These are phyloP conservation scores for Verticillium dahliae DNA, from an alignment of 2,329 filamentous ascomycete genomes.

Conservation along the genomic window DNA sequence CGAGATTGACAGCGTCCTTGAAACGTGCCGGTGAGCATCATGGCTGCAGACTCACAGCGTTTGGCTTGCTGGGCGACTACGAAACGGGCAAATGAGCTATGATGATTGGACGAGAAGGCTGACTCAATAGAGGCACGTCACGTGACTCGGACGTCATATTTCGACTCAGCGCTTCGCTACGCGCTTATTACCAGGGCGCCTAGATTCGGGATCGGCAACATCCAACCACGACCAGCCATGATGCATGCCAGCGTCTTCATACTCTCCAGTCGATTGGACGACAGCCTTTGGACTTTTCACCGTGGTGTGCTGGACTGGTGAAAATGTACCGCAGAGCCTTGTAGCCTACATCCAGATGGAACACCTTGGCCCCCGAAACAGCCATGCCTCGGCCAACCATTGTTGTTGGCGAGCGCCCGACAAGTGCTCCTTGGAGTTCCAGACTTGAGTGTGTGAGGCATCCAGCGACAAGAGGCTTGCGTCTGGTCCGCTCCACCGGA, in stretches of 20 bases:
- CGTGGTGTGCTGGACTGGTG: constrained; percentile 5
- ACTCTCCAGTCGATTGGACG: constrained; percentile 2
- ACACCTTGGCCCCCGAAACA: constrained; percentile 8
- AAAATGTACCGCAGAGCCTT: constrained; percentile 6
- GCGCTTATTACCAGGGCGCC: background rate
- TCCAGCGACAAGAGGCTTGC: background rate
- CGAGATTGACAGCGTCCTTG: background rate
- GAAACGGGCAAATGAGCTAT: background rate
- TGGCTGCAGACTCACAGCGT: background rate
- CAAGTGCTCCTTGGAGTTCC: background rate
- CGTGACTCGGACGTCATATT: background rate
- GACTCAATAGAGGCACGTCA: background rate
- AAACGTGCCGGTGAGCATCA: background rate
- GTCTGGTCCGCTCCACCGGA: background rate
- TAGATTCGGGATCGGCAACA: background rate
- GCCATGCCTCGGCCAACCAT: constrained; percentile 8
- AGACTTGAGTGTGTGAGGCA: background rate
- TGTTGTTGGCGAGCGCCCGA: constrained; percentile 5
- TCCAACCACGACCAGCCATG: background rate
- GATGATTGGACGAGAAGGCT: background rate
- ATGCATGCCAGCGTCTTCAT: background rate
- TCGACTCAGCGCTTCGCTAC: background rate
- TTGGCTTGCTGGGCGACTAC: background rate
- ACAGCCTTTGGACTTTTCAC: background rate
- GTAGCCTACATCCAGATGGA: constrained; percentile 5